Base-by-base conservation (phyloP, 805 yeast genomes). In the Candida berthetii region DNA sequence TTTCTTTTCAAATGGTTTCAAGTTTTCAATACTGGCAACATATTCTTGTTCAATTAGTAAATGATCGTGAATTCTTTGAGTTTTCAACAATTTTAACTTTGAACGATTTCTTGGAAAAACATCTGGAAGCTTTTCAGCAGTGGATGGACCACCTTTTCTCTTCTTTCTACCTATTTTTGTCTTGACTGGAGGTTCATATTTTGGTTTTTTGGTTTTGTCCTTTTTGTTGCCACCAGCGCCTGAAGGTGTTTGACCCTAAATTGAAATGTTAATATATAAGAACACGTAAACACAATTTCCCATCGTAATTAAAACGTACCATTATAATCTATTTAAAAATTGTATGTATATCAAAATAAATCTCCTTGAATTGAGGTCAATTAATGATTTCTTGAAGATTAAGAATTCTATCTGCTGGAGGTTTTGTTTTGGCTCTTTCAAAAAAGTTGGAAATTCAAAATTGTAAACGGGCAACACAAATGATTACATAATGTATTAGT, bases 181-280 rank as follows among this genome's bases (percentile, higher is more conserved):
- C 65, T 91, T 95, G 46, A 91, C 97, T 14, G 99, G 99, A 29
- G 99, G 98, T 66, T 93, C 99, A 65, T 91, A 93, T 71, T 90
- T 91, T 57, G 97, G 98, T 66, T 91, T 90, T 55, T 85, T 86
- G 50, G 82, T 80, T 68, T 82, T 82, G 48, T 75, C 80, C 53
- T 77, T 80, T 61, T 70, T 45, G 40, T 53, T 54, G 58, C 74
- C 76, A 48, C 77, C 78, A 37, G 56, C 50, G 45, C 76, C 76
- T 20, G 78, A 71, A 42, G 79, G 72, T 41, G 70, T 72, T 68
- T 75, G 80, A 54, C 81, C 80, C 80, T 60, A 22, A 36, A 31
- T 24, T 5, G 31, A 11, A 36, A 1, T 9, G 40, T 22, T 31
- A 29, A 32, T 39, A 34, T 7, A 7, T 3, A 16, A 10, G 14